Percentiles rank a stretch among this genome's conserved stretches.
These are phyloP conservation scores for Rhizophora apiculata DNA, from an alignment of 345 rosid species.

Conservation along the genomic window DNA sequence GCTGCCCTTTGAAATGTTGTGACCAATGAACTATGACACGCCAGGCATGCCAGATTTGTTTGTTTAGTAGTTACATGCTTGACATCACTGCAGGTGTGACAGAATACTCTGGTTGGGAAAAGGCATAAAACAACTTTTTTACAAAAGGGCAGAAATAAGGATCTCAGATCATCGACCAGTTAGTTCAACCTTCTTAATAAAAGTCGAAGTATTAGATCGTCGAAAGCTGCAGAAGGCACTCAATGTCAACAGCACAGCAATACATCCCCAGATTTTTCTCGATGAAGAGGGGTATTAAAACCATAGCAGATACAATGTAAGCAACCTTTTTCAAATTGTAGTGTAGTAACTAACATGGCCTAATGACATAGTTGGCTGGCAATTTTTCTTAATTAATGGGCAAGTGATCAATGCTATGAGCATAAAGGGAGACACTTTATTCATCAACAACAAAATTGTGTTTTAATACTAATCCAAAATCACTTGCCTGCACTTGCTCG, in stretches of 20 bases:
- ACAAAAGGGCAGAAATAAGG: conserved; percentile 55
- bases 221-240: conserved; percentile 79
- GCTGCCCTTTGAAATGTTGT: background rate
- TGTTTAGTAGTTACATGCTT: background rate
- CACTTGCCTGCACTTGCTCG: too few species aligned
- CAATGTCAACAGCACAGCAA: conserved; percentile 59
- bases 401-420: too few species aligned
- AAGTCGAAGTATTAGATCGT: conserved; percentile 79
- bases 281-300: conserved; percentile 19
- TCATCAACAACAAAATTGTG: too few species aligned
- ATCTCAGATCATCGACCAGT: conserved; percentile 97
- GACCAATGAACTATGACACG: background rate
- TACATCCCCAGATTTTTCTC: conserved; percentile 67
- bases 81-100: conserved; percentile 69
- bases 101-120: conserved; percentile 89
- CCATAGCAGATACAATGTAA: conserved; percentile 32
- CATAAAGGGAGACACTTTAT: too few species aligned
- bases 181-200: conserved; percentile 61
- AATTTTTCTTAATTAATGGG: too few species aligned
- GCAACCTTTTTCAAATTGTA: background rate
- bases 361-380: too few species aligned
- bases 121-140: conserved; percentile 71
- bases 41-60: background rate
- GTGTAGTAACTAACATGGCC: too few species aligned
- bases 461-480: too few species aligned